A percentile compares a stretch with the other conserved stretches of the same genome.
Conservation (phyloP, 2,329 filamentous ascomycete genomes). For the Simplicillium sp. region DNA sequence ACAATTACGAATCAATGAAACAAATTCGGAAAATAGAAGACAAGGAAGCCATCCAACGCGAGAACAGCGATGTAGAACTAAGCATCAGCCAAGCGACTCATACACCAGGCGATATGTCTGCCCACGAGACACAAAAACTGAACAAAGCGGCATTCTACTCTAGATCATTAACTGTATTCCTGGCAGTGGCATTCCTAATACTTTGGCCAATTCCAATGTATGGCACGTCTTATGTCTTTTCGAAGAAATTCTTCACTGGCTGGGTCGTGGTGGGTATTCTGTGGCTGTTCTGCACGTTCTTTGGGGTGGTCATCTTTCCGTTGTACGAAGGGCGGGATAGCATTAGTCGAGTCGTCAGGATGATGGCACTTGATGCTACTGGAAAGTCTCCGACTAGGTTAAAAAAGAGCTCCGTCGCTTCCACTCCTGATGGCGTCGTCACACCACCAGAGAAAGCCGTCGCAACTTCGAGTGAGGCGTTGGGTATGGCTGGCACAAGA, state of each 20-base stretch:
- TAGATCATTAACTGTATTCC: slow-evolving; percentile 5
- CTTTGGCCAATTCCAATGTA: slow-evolving; percentile 94
- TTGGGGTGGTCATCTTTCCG: slow-evolving; percentile 72
- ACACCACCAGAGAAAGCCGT: no score
- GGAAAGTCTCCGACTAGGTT: no score
- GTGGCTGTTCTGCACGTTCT: slow-evolving; percentile 62
- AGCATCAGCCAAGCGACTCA: slow-evolving; percentile 16
- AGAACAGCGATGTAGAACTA: slow-evolving; percentile 12
- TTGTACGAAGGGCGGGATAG: slow-evolving; percentile 66
- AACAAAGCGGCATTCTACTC: slow-evolving; percentile 20
- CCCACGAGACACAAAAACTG: slow-evolving; percentile 42
- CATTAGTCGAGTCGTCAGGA: neutral
- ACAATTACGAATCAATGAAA: slow-evolving; percentile 81
- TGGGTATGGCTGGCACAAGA: no score
- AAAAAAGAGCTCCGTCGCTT: no score
- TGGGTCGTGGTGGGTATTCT: slow-evolving; percentile 64
- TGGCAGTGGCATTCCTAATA: slow-evolving; percentile 61
- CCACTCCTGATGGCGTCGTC: no score
- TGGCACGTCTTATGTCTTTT: slow-evolving; percentile 61
- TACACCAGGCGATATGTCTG: slow-evolving; percentile 39
- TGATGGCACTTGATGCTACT: no score
- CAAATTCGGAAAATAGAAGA: slow-evolving; percentile 73
- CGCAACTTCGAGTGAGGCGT: no score
- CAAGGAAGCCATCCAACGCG: slow-evolving; percentile 46
- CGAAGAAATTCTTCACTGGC: slow-evolving; percentile 56